Evolutionary conservation across 2,329 filamentous ascomycete species (phyloP), one percentile per base, ranked within the genome.

Genomic region (Hypocreales sp.): DNA sequence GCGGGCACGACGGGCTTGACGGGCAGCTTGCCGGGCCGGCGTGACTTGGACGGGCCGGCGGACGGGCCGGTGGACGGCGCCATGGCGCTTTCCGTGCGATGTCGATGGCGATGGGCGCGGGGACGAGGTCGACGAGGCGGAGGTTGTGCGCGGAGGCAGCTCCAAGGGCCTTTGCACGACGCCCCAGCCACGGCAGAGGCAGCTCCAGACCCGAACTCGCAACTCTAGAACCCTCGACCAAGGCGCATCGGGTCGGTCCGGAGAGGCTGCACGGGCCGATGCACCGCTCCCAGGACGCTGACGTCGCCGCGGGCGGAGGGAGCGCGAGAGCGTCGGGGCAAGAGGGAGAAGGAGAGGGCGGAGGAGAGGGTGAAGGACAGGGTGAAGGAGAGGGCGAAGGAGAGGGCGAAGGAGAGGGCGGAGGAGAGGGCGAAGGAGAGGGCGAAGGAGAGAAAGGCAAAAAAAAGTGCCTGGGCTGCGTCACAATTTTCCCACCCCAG

Each of bases 1-100:
- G 46, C 54, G 32, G 54, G 53, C 31, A 50, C 40, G 22, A 56
- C 43, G 25, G 48, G 42, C 35, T 50, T 52, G 31, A 42, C 34
- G 31, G 36, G 40, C 28, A 46, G 42, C 40, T 44, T 48, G 38
- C 36, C 41, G 31, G 38, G 36, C 37, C 44, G 45, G 36, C 50
- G 50, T 37, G 41, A 31, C 40, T 45, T 50, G 34, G 36, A 39
- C 24, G 45, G 41, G n/a, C n/a, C n/a, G n/a, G n/a, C n/a, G n/a
- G n/a, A n/a, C n/a, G n/a, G n/a, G 36, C 44, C 46, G 39, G 44
- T 50, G 27, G 38, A 29, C 22, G 50, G 50, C 29, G 48, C 46
- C 51, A 55, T 55, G 33, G 16, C 34, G 35, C 22, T 23, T n/a
- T n/a, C n/a, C n/a, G n/a, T n/a, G n/a, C n/a, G n/a, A n/a, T n/a